Conservation (phyloP, 805 yeast species). For the Saturnispora diversa region DNA sequence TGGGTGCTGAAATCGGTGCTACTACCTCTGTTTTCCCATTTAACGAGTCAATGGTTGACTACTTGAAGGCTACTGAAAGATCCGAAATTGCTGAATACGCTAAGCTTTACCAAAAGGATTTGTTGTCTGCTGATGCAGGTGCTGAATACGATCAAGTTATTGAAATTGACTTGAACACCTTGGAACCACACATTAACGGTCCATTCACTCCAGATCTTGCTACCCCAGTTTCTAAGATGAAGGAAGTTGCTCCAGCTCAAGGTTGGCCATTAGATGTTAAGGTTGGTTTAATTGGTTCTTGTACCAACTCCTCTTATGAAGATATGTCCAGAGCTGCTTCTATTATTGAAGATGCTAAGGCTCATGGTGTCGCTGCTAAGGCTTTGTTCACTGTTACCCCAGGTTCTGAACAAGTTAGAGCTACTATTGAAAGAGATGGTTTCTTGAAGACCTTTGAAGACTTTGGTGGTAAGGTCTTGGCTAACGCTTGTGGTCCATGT, state of each 20-base stretch:
- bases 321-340: slow-evolving; percentile 97
- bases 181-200: slow-evolving; percentile 95
- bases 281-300: slow-evolving; percentile 95
- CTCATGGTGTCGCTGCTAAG: slow-evolving; percentile 83
- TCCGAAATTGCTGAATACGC: slow-evolving; percentile 78
- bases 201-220: slow-evolving; percentile 98
- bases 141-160: slow-evolving; percentile 88
- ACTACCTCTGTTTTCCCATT: slow-evolving; percentile 97
- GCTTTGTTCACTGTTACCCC: slow-evolving; percentile 93
- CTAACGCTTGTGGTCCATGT: slow-evolving; percentile 99
- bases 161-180: slow-evolving; percentile 75
- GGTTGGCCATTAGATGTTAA: slow-evolving; percentile 82
- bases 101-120: slow-evolving; percentile 34
- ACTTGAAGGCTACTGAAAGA: slow-evolving; percentile 78
- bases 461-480: slow-evolving; percentile 86
- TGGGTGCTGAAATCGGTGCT: slow-evolving; percentile 99
- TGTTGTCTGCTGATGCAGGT: slow-evolving; percentile 74
- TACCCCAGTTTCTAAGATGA: slow-evolving; percentile 82
- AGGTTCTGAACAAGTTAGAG: slow-evolving; percentile 97
- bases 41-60: slow-evolving; percentile 43
- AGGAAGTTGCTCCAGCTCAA: slow-evolving; percentile 57
- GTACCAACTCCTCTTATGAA: slow-evolving; percentile 97
- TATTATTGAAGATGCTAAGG: slow-evolving; percentile 77
- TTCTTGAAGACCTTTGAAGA: slow-evolving; percentile 70
- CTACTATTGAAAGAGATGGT: slow-evolving; percentile 95